Evolutionary conservation across 441 rosid species (phyloP), one percentile per base, ranked within the genome.

Genomic region (Gossypium schwendimanii): DNA sequence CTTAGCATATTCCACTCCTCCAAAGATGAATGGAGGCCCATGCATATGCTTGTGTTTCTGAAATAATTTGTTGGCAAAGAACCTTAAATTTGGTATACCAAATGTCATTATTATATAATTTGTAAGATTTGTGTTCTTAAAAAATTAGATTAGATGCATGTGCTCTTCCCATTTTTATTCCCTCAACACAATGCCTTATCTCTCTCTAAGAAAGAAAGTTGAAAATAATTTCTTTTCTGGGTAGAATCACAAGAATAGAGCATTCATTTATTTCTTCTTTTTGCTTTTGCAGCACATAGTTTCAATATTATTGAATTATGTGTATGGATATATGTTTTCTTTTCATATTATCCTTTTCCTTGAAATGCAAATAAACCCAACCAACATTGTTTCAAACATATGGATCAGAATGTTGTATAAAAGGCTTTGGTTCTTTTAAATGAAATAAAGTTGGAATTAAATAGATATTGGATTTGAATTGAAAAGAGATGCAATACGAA

Each of bases 221-320:
- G 44, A 39, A 39, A 39, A 39, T 39, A 39, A 39, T 39, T 39
- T 7, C 44, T 36, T 36, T 36, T 36, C 41, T 36, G 41, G 41
- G 41, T 7, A 36, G 10, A 39, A 39, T 39, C 8, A 24, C 41
- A 66, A 67, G 49, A 3, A 3, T 67, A 3, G 23, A 50, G n/a
- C 59, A 67, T 47, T 67, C 36, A 67, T 67, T 45, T n/a, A 39
- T 14, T n/a, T 67, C 10, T 68, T 53, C 31, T 3, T 55, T 55
- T 12, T 52, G 12, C 72, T 31, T 50, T 69, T 53, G 50, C 33
- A 33, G 50, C 63, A 54, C 62, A 54, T 52, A 63, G 49, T 21
- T 69, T 69, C 33, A 54, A 36, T n/a, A 23, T 63, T 36, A 63
- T 21, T 65, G 54, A 65, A 65, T 65, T 41, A 23, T 33, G 36